A percentile compares a stretch with the other conserved stretches of the same genome.
Conservation (phyloP, 345 rosid species). For the Salix suchowensis region DNA sequence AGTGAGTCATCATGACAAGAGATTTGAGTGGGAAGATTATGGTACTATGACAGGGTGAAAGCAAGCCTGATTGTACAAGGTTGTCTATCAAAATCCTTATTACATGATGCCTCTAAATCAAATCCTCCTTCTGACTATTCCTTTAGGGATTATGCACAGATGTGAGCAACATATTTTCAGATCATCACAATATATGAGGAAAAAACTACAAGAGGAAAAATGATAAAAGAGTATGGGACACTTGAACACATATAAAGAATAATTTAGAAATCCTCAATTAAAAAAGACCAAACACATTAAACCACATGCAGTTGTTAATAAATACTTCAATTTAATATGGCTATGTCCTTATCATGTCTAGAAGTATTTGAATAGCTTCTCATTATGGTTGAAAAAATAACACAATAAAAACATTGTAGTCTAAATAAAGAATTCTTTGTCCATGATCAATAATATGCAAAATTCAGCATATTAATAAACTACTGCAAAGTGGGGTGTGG, state of each 20-base stretch:
- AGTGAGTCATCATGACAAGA: background rate
- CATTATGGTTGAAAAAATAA: background rate
- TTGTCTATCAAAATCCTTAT: background rate
- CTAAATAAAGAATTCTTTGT: background rate
- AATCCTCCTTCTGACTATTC: background rate
- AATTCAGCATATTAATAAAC: background rate
- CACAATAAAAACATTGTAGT: background rate
- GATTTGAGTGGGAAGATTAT: background rate
- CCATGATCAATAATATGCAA: background rate
- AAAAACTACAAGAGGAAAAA: background rate
- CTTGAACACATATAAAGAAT: background rate
- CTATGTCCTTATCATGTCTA: background rate
- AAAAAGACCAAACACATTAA: background rate
- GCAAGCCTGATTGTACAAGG: background rate
- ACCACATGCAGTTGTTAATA: background rate
- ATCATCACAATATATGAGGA: background rate
- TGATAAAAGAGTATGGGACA: background rate
- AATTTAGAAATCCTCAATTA: background rate
- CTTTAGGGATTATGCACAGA: background rate
- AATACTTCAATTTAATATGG: background rate
- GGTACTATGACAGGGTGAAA: background rate
- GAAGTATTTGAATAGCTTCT: background rate
- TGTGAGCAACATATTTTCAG: background rate
- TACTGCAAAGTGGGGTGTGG: background rate
- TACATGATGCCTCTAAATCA: background rate